These are phyloP conservation scores for Aspergillus fumigatiaffinis DNA, from an alignment of 2,329 filamentous ascomycete genomes.

Conservation along the genomic window DNA sequence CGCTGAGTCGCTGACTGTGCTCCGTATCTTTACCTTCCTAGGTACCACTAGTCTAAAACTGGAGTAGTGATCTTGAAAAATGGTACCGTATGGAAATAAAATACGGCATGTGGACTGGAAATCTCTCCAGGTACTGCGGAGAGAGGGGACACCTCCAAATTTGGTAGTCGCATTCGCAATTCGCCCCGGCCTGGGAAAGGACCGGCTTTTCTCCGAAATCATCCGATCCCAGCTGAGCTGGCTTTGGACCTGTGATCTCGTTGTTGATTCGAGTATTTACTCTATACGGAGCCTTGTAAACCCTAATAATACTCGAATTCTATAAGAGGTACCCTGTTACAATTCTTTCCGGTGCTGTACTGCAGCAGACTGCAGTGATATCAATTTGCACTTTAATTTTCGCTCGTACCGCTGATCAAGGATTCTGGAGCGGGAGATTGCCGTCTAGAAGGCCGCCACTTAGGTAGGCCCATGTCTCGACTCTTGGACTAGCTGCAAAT, in stretches of 20 bases:
- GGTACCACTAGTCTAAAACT: not conserved
- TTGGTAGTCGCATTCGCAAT: no score
- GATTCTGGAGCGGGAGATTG: conserved; percentile 18
- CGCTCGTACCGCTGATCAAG: not conserved
- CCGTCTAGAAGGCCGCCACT: conserved; percentile 22
- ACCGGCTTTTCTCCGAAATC: conserved; percentile 18
- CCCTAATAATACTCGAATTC: no score
- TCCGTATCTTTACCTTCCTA: not conserved
- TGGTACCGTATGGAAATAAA: no score
- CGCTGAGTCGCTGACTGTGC: not conserved
- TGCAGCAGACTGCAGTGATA: not conserved
- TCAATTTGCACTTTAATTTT: conserved; percentile 1
- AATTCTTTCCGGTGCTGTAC: no score
- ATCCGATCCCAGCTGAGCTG: conserved; percentile 10
- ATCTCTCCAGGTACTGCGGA: conserved; percentile 14
- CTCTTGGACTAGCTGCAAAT: conserved; percentile 22
- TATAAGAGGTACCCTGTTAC: no score
- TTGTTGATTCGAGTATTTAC: not conserved
- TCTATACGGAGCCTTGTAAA: not conserved
- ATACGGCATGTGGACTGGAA: not conserved
- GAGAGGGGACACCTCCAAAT: not conserved
- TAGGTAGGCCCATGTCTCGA: conserved; percentile 20
- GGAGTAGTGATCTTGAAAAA: not conserved
- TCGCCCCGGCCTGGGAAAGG: not conserved
- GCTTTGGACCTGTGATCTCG: not conserved